phyloP scores from a whole-genome alignment of 192 early-diverging fungal species.

The Physocladia obscura region DNA sequence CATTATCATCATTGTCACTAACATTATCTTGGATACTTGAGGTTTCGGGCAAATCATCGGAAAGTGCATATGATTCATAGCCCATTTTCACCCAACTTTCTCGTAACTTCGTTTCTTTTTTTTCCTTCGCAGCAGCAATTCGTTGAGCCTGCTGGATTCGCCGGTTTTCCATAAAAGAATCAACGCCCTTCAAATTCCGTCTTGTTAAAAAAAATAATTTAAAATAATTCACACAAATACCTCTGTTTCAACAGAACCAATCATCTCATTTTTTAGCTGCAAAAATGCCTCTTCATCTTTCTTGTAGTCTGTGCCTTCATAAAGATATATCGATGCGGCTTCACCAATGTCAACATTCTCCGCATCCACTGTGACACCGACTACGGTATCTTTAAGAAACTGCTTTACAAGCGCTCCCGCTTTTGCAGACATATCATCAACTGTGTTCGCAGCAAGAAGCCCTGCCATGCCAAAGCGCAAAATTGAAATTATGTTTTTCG shows the following conservation, averaged over 20 bases:
- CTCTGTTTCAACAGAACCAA: no score
- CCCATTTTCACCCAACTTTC: constrained; percentile 10
- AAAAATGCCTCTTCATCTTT: constrained; percentile 27
- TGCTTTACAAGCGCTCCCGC: not conserved
- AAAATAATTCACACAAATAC: no score
- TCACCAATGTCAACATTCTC: not conserved
- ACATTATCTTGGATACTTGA: not conserved
- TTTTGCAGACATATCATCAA: not conserved
- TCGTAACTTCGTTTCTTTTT: not conserved
- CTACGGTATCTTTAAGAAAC: not conserved
- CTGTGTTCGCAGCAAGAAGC: not conserved
- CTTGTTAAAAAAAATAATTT: no score
- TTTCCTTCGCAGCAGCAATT: not conserved
- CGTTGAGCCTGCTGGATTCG: not conserved
- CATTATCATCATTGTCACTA: not conserved
- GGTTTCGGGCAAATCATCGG: not conserved
- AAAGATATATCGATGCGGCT: constrained; percentile 14
- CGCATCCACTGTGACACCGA: not conserved
- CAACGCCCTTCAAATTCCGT: no score
- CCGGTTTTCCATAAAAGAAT: not conserved
- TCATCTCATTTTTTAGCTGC: constrained; percentile 7
- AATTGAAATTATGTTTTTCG: constrained; percentile 1
- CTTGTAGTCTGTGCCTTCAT: constrained; percentile 27
- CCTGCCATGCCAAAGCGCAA: constrained; percentile 15
- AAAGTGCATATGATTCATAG: constrained; percentile 16